Evolutionary conservation across 768 basidiomycete species (phyloP), one percentile per base, ranked within the genome.

Genomic region (Amanita rubescens): DNA sequence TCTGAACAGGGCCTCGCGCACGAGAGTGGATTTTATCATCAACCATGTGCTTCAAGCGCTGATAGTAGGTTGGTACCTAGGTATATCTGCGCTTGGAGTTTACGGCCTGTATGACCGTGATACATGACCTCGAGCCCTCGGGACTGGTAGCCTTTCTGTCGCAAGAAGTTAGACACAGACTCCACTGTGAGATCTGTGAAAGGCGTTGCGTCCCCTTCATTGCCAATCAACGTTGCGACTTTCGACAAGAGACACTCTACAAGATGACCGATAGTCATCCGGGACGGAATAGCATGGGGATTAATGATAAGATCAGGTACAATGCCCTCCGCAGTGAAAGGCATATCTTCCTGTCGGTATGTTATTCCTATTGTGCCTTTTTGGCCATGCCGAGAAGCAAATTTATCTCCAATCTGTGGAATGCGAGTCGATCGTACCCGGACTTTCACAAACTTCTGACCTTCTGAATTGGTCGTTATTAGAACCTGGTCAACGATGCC

Each of bases 351-450:
- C 68, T 98, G 96, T 49, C 96, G 91, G 66, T 99, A 99, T 0
- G 95, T 97, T 70, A 99, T 96, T 71, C 96, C 96, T 58, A 98
- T 95, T 9, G 96, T 99, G 70, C 96, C 96, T 75, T 99, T 99
- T 73, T 99, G 96, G 63, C 96, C 96, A 65, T 99, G 96, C 64
- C 96, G 90, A 44, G 96, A 99, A 1, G 96, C 96, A 60, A 99
- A 99, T 71, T 99, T 99, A 77, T 99, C 96, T 37, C 96, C 96
- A 51, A 88, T 96, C 68, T 99, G 95, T 27, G 96, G 96, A 52
- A 98, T 82, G 72, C 96, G 90, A 6, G 93, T 95, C 17, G 95
- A 90, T 41, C 96, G 82, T 24, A 97, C 88, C 43, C 96, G 89
- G 59, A 99, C 87, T 75, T 98, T 98, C 69, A 98, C 96, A 62